These are phyloP conservation scores for Boletus patriciae DNA, from an alignment of 768 basidiomycete species.

Conservation along the genomic window DNA sequence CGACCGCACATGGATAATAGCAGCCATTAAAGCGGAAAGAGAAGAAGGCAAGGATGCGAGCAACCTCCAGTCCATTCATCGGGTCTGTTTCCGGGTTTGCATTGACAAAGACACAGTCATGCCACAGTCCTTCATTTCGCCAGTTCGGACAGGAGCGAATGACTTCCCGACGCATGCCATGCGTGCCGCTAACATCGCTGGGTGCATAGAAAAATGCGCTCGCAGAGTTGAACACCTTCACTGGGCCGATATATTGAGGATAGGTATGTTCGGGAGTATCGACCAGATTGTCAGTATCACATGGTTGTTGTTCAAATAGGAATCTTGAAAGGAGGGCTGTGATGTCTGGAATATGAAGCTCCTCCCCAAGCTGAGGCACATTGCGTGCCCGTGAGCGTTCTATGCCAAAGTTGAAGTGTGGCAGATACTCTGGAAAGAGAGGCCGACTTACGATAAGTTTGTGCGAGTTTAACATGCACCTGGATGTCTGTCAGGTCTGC, in stretches of 20 bases:
- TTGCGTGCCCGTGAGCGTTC: no score
- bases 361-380: no score
- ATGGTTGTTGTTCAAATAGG: background rate
- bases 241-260: background rate
- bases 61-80: background rate
- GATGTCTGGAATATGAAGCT: no score
- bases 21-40: conserved; percentile 10
- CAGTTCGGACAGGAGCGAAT: background rate
- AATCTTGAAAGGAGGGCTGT: no score
- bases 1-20: conserved; percentile 18
- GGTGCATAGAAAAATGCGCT: background rate
- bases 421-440: no score
- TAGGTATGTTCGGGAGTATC: background rate
- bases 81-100: background rate
- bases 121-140: background rate
- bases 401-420: no score
- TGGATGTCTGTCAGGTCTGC: no score
- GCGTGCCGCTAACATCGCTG: no score
- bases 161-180: background rate
- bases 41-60: conserved; percentile 16
- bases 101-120: background rate
- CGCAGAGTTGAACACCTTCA: background rate
- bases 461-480: no score
- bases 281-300: background rate
- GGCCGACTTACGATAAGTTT: no score